Evolutionary conservation across 73 alveolate genomes (phyloP).

Genomic region (Blepharisma japonicum): DNA sequence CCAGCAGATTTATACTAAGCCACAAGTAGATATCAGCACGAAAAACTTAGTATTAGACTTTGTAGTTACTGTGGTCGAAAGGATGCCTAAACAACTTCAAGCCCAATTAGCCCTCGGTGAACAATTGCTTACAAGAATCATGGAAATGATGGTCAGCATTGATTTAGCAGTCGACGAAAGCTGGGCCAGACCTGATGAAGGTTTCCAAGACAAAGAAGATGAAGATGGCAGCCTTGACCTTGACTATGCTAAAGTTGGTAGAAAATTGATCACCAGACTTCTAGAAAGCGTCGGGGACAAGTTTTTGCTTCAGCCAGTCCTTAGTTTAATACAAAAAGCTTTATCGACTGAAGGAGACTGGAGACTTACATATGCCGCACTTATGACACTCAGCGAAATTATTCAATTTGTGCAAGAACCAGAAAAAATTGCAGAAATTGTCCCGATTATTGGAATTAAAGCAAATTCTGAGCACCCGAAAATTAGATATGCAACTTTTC

Average conservation of each 20-base stretch:
- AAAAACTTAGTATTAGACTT: conserved; percentile 76
- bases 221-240: conserved; percentile 81
- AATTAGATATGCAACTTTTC: conserved; percentile 95
- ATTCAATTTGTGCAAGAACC: conserved; percentile 80
- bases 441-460: conserved; percentile 64
- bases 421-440: conserved; percentile 59
- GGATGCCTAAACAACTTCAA: conserved; percentile 68
- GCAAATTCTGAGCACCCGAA: conserved; percentile 70
- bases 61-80: conserved; percentile 63
- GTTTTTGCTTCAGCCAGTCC: conserved; percentile 60
- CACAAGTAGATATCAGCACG: conserved; percentile 50
- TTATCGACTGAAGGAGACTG: conserved; percentile 72
- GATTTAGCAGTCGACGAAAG: conserved; percentile 66
- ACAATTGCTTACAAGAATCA: conserved; percentile 61
- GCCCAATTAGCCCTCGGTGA: conserved; percentile 55
- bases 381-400: conserved; percentile 79
- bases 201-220: conserved; percentile 50
- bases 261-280: conserved; percentile 85
- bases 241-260: conserved; percentile 88
- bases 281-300: conserved; percentile 82
- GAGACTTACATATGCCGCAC: conserved; percentile 81
- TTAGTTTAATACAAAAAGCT: conserved; percentile 51
- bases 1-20: conserved; percentile 39
- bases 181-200: conserved; percentile 86
- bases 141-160: conserved; percentile 76